Evolutionary conservation across 2,329 filamentous ascomycete genomes (phyloP).

Genomic region (Fusarium clavum): DNA sequence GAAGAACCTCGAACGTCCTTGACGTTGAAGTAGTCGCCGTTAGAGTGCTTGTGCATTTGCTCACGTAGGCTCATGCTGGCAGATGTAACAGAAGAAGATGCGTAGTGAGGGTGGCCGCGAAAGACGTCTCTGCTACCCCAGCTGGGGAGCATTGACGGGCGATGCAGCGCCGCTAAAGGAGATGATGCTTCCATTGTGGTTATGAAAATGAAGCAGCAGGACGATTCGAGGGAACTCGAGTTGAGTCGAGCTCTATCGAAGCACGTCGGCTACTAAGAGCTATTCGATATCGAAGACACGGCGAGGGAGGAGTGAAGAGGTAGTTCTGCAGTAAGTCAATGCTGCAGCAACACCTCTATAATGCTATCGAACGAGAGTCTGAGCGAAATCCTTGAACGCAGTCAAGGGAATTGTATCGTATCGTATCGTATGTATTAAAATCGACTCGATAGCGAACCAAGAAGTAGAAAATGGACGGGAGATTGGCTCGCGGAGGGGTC

Average conservation of each 20-base stretch:
- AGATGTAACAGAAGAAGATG: slow-evolving; percentile 66
- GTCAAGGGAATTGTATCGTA: slow-evolving; percentile 11
- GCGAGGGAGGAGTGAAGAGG: slow-evolving; percentile 34
- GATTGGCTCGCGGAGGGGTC: slow-evolving; percentile 42
- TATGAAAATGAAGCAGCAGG: slow-evolving; percentile 26
- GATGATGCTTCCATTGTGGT: slow-evolving; percentile 89
- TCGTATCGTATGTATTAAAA: slow-evolving; percentile 17
- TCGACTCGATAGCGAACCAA: slow-evolving; percentile 29
- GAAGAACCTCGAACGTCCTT: slow-evolving; percentile 86
- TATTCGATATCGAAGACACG: slow-evolving; percentile 45
- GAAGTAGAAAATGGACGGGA: slow-evolving; percentile 29
- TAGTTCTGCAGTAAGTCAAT: slow-evolving; percentile 50
- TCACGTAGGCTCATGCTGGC: slow-evolving; percentile 84
- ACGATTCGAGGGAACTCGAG: slow-evolving; percentile 37
- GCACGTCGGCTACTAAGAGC: slow-evolving; percentile 35
- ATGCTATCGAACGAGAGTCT: slow-evolving; percentile 29
- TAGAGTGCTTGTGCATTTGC: slow-evolving; percentile 65
- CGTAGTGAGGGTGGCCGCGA: slow-evolving; percentile 61
- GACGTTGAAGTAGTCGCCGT: slow-evolving; percentile 82
- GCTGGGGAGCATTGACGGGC: slow-evolving; percentile 67
- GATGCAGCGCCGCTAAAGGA: slow-evolving; percentile 92
- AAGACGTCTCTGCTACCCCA: slow-evolving; percentile 69
- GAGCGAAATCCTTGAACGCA: slow-evolving; percentile 8
- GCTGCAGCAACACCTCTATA: slow-evolving; percentile 47
- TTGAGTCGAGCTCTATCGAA: slow-evolving; percentile 35